Conservation (phyloP, 176 grass and related monocot genomes). For the Aegilops speltoides region DNA sequence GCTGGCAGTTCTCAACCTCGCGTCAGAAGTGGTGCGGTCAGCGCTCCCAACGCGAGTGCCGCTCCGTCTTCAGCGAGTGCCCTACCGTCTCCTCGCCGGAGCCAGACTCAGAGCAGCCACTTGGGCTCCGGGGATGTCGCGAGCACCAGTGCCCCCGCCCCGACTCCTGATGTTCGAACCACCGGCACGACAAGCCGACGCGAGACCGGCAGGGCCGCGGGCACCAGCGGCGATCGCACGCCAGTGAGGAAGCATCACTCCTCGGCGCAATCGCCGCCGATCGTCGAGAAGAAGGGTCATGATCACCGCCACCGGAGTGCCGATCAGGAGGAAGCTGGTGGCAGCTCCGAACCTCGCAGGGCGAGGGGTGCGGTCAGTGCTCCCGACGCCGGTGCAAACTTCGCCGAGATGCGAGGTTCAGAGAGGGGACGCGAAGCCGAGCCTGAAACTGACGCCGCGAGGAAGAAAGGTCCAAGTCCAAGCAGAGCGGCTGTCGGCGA, state of each 20-base stretch:
- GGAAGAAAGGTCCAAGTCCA: slow-evolving; percentile 17
- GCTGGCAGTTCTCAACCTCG: not conserved
- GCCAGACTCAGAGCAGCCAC: not conserved
- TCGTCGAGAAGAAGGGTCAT: not conserved
- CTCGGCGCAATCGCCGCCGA: not conserved
- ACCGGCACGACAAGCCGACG: not conserved
- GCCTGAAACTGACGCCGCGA: not conserved
- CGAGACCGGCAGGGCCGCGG: not conserved
- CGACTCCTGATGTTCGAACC: not conserved
- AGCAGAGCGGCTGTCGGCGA: not conserved
- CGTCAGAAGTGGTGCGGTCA: not conserved
- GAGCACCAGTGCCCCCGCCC: not conserved
- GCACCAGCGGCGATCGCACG: not conserved
- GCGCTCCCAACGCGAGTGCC: not conserved
- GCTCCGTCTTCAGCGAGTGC: not conserved
- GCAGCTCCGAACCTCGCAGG: not conserved
- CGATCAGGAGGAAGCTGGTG: not conserved
- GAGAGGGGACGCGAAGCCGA: not conserved
- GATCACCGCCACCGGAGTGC: not conserved
- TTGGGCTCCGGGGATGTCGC: not conserved
- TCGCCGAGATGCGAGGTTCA: not conserved
- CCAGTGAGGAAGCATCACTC: not conserved
- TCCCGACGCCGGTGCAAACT: not conserved
- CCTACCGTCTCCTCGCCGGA: slow-evolving; percentile 7
- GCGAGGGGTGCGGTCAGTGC: not conserved